Percentiles rank a stretch among this genome's conserved stretches.
phyloP scores from a whole-genome alignment of 2,329 filamentous ascomycete genomes.

The Cercospora zeina region DNA sequence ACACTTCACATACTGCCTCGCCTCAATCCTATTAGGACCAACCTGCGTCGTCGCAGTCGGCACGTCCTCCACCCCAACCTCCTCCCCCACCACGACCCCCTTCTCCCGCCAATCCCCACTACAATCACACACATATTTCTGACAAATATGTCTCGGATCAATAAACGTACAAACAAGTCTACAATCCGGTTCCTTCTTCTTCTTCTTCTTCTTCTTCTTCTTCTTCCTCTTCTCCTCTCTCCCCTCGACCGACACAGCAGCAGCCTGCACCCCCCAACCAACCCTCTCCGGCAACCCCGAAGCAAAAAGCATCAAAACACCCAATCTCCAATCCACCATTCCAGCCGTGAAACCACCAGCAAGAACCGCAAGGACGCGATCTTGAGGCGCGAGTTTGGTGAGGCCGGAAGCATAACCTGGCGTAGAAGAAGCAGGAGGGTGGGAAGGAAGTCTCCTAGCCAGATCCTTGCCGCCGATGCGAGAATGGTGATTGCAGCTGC shows the following conservation, averaged over 20 bases:
- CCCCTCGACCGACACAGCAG: not conserved
- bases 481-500: too few species aligned
- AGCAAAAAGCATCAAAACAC: not conserved
- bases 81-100: not conserved
- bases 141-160: slow-evolving; percentile 3
- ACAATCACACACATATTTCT: slow-evolving; percentile 3
- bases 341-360: not conserved
- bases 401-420: not conserved
- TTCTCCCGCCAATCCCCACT: not conserved
- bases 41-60: not conserved
- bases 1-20: not conserved
- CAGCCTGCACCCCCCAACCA: not conserved
- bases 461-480: too few species aligned
- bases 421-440: not conserved
- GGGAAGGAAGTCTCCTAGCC: not conserved
- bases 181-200: not conserved
- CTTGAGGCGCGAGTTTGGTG: not conserved
- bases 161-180: not conserved
- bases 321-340: not conserved
- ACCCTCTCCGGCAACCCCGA: not conserved
- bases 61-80: not conserved
- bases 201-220: not conserved
- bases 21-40: not conserved
- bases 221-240: not conserved
- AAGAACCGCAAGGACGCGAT: not conserved